phyloP scores from a whole-genome alignment of 176 grass and related monocot genomes.

The Saccharum officinarum region DNA sequence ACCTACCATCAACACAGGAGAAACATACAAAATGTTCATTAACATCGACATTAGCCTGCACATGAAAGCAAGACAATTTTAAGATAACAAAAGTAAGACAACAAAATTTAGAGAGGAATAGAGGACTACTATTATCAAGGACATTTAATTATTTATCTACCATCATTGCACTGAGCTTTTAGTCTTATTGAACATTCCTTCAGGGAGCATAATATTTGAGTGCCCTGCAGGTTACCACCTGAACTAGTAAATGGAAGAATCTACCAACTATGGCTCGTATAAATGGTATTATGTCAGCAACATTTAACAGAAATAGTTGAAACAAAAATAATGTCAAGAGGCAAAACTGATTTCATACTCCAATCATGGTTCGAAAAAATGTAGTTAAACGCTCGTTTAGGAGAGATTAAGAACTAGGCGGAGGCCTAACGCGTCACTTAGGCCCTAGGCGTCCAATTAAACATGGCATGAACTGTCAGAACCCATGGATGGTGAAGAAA shows the following conservation, averaged over 20 bases:
- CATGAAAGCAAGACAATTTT: slow-evolving; percentile 21
- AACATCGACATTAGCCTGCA: slow-evolving; percentile 75
- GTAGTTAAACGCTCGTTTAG: too few species aligned
- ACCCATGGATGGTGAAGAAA: too few species aligned
- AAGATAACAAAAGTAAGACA: not conserved
- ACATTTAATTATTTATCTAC: slow-evolving; percentile 17
- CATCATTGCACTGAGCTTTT: not conserved
- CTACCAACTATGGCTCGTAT: not conserved
- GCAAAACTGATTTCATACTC: not conserved
- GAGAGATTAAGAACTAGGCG: too few species aligned
- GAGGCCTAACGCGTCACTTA: too few species aligned
- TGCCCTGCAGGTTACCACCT: not conserved
- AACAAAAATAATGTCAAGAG: not conserved
- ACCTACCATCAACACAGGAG: slow-evolving; percentile 94
- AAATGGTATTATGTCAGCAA: not conserved
- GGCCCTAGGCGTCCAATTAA: too few species aligned
- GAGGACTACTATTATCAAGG: not conserved
- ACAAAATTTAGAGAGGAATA: not conserved
- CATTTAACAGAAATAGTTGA: not conserved
- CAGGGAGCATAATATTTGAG: not conserved
- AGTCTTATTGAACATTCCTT: slow-evolving; percentile 4
- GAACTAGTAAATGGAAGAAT: not conserved
- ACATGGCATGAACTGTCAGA: too few species aligned
- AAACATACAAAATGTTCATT: slow-evolving; percentile 96
- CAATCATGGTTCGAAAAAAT: not conserved